Conservation (phyloP, 2,329 filamentous ascomycete genomes). For the Colletotrichum sp. region DNA sequence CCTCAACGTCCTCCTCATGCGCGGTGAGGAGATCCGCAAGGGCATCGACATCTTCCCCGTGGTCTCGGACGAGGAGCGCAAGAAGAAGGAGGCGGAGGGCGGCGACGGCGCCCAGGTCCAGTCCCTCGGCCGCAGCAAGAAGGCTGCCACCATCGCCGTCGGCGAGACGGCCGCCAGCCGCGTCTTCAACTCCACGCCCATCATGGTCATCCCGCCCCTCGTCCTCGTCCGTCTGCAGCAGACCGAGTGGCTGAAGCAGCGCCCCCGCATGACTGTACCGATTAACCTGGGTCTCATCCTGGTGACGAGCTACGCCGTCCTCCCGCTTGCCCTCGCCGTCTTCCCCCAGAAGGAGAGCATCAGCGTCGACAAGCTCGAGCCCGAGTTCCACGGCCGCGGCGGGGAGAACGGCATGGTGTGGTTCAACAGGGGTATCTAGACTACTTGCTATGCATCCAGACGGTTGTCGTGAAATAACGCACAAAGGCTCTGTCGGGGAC, state of each 20-base stretch:
- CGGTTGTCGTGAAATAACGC: neutral
- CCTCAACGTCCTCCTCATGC: conserved; percentile 97
- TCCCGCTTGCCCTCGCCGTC: conserved; percentile 87
- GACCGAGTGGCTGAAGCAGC: conserved; percentile 78
- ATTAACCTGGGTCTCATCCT: conserved; percentile 90
- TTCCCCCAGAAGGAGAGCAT: conserved; percentile 93
- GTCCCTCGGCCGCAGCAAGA: conserved; percentile 84
- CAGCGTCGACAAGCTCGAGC: conserved; percentile 75
- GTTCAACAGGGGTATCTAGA: conserved; percentile 90
- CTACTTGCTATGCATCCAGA: neutral
- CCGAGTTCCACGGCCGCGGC: conserved; percentile 83
- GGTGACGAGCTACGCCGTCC: conserved; percentile 82
- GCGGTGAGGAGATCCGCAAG: conserved; percentile 89
- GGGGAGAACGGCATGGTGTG: conserved; percentile 85
- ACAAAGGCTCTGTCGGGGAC: neutral
- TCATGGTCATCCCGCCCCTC: conserved; percentile 95
- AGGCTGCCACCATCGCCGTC: conserved; percentile 87
- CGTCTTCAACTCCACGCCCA: conserved; percentile 91
- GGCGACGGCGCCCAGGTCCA: conserved; percentile 60
- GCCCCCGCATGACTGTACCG: conserved; percentile 78
- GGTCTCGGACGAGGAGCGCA: conserved; percentile 72
- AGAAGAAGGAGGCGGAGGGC: conserved; percentile 57
- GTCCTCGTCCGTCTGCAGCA: conserved; percentile 84
- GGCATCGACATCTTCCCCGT: conserved; percentile 94
- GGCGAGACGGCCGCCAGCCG: conserved; percentile 91